phyloP scores from a whole-genome alignment of 306 rosid genomes.

The Alnus rubra region DNA sequence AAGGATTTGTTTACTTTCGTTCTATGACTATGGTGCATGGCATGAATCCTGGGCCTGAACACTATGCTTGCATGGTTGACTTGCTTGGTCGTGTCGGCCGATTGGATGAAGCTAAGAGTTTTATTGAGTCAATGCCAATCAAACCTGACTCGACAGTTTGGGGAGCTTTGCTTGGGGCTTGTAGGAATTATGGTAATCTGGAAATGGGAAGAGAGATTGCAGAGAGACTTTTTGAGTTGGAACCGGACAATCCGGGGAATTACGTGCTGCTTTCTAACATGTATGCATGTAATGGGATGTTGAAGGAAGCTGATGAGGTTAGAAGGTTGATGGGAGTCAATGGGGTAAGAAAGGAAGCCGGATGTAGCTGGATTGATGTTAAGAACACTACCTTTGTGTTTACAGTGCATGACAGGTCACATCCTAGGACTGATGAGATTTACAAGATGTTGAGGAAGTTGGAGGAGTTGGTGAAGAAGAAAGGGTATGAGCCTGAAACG shows the following conservation, averaged over 20 bases:
- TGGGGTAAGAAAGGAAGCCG: conserved; percentile 54
- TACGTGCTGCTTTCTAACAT: conserved; percentile 53
- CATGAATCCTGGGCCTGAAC: conserved; percentile 53
- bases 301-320: conserved; percentile 53
- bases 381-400: conserved; percentile 50
- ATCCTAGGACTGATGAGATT: conserved; percentile 50
- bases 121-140: conserved; percentile 54
- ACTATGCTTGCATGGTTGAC: conserved; percentile 71
- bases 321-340: conserved; percentile 54
- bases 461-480: conserved; percentile 45
- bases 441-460: conserved; percentile 46
- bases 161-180: conserved; percentile 73
- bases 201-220: conserved; percentile 64
- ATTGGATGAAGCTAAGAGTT: conserved; percentile 53
- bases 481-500: conserved; percentile 49
- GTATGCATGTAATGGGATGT: conserved; percentile 46
- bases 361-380: conserved; percentile 63
- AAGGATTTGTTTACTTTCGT: conserved; percentile 52
- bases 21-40: conserved; percentile 51
- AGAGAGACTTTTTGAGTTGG: conserved; percentile 54
- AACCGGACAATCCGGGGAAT: conserved; percentile 66
- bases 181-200: conserved; percentile 47
- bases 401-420: conserved; percentile 54
- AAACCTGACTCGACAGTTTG: conserved; percentile 54
- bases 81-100: conserved; percentile 63